phyloP scores from a whole-genome alignment of 2,329 filamentous ascomycete species.

The Macroventuria anomochaeta region DNA sequence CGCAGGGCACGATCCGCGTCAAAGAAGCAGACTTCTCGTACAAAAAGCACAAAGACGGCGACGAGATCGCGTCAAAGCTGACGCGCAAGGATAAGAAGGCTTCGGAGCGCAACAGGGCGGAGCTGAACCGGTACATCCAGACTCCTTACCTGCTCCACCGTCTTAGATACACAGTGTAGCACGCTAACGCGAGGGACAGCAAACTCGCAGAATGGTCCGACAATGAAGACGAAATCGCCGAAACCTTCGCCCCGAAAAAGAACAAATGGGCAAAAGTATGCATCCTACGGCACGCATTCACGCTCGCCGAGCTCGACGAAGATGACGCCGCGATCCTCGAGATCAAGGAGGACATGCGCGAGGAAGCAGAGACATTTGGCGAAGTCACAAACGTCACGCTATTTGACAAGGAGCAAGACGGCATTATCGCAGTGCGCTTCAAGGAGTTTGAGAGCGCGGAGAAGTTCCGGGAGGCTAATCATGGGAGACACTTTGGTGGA shows the following conservation, averaged over 20 bases:
- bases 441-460: conserved; percentile 68
- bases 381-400: conserved; percentile 89
- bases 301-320: conserved; percentile 80
- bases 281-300: conserved; percentile 93
- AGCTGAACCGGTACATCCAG: conserved; percentile 68
- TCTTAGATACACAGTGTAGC: not conserved
- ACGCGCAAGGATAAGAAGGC: conserved; percentile 78
- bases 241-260: conserved; percentile 55
- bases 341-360: conserved; percentile 92
- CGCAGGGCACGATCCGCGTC: conserved; percentile 70
- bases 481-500: conserved; percentile 30
- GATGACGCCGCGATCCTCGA: conserved; percentile 83
- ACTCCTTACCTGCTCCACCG: not conserved
- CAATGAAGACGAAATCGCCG: conserved; percentile 65
- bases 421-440: conserved; percentile 86
- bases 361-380: conserved; percentile 86
- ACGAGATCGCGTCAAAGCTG: conserved; percentile 55
- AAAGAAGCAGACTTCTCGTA: conserved; percentile 87
- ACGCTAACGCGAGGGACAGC: conserved; percentile 55
- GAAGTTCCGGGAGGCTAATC: conserved; percentile 28
- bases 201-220: conserved; percentile 96
- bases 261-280: conserved; percentile 78
- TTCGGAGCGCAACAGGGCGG: conserved; percentile 89
- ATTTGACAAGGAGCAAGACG: conserved; percentile 84
- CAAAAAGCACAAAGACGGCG: conserved; percentile 80